Percentiles rank a stretch among this genome's conserved stretches.
Evolutionary conservation across 495 filamentous ascomycete genomes (phyloP).

Genomic region (Amniculicola lignicola): DNA sequence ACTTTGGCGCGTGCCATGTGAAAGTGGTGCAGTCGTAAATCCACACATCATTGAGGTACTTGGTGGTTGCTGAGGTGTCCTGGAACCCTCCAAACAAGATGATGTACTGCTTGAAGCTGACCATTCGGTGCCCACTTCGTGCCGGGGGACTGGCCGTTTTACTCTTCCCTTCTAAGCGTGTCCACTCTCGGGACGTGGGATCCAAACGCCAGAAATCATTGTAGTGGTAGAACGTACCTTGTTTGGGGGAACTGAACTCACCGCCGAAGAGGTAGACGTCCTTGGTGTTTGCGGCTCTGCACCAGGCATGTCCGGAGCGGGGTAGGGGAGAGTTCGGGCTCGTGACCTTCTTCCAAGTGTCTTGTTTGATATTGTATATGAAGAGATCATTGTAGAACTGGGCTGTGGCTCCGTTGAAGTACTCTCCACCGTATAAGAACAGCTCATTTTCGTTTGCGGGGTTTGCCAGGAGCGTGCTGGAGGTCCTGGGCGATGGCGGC

Average conservation of each 20-base stretch:
- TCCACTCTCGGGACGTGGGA: slow-evolving; percentile 79
- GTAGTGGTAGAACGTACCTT: slow-evolving; percentile 98
- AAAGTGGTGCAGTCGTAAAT: slow-evolving; percentile 68
- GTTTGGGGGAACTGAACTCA: slow-evolving; percentile 77
- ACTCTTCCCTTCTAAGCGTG: slow-evolving; percentile 78
- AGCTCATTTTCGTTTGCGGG: slow-evolving; percentile 84
- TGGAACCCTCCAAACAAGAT: slow-evolving; percentile 84
- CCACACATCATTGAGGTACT: slow-evolving; percentile 76
- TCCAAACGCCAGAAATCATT: slow-evolving; percentile 97
- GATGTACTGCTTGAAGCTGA: slow-evolving; percentile 83
- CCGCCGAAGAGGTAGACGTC: slow-evolving; percentile 91
- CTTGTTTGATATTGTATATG: slow-evolving; percentile 80
- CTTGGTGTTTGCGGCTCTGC: slow-evolving; percentile 77
- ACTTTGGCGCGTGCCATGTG: slow-evolving; percentile 68
- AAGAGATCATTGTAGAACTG: slow-evolving; percentile 72
- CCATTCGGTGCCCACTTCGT: slow-evolving; percentile 91
- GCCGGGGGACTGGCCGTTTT: slow-evolving; percentile 72
- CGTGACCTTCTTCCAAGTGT: slow-evolving; percentile 84
- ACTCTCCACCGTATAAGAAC: slow-evolving; percentile 85
- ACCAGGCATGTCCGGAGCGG: slow-evolving; percentile 89
- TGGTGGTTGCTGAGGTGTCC: slow-evolving; percentile 88
- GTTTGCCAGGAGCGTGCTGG: slow-evolving; percentile 74
- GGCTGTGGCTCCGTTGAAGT: slow-evolving; percentile 61
- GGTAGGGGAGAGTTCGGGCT: slow-evolving; percentile 89
- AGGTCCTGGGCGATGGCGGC: slow-evolving; percentile 74